Evolutionary conservation across 2,329 filamentous ascomycete species (phyloP), one percentile per base, ranked within the genome.

Genomic region (Pochonia chlamydosporia): DNA sequence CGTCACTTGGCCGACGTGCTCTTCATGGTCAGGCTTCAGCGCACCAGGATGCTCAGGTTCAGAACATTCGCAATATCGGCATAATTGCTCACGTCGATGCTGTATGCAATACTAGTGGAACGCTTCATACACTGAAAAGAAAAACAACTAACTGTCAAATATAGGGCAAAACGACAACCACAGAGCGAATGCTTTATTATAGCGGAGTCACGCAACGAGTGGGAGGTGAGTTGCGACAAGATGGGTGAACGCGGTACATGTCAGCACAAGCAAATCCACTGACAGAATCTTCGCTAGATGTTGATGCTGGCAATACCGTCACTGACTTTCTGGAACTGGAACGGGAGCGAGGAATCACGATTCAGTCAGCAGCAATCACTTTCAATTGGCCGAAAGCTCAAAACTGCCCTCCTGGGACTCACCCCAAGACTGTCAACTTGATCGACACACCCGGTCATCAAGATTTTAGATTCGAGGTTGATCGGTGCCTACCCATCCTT

Each of bases 41-140:
- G 16, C 54, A 57, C 35, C 52, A 59, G 47, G 56, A 60, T 54
- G 45, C 55, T 26, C 56, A 56, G 21, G 52, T 68, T 8, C 55
- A 63, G 41, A 80, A 80, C 58, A 93, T 91, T 44, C 79, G 92
- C 57, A 99, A 99, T 63, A 96, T 99, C 63, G 93, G 93, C 52
- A 97, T 99, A 56, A 96, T 99, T 65, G 93, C 93, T 50, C 93
- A 99, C 66, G 96, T 99, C 54, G 93, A 97, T 82, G 93, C 93
- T 48, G 78, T 82, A 65, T 47, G 75, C n/a, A n/a, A n/a, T n/a
- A n/a, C n/a, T 64, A 11, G 20, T 14, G 13, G 16, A 18, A 10
- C 24, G 9, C 3, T 16, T 18, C 14, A 14, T 21, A 8, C 6
- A 28, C 5, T 18, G 11, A 10, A 11, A 4, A 2, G 5, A 31